Conservation (phyloP, 495 filamentous ascomycete species). For the Daldinia childiae region DNA sequence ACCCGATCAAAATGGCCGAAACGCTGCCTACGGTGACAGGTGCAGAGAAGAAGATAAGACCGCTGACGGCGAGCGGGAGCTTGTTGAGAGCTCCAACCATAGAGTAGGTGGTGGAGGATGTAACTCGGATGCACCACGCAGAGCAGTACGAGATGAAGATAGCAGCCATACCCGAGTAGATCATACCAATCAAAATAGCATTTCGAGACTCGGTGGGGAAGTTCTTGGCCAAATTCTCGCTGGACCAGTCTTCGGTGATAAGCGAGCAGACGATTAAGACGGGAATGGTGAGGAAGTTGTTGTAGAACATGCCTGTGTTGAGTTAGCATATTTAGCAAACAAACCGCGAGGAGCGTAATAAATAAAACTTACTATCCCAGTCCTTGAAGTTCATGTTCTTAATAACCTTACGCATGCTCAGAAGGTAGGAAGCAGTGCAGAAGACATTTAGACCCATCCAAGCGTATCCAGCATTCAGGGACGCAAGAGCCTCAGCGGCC, state of each 20-base stretch:
- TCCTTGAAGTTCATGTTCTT: slow-evolving; percentile 99
- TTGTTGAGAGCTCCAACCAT: slow-evolving; percentile 99
- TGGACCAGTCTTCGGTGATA: slow-evolving; percentile 90
- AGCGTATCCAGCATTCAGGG: slow-evolving; percentile 93
- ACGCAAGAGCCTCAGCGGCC: slow-evolving; percentile 79
- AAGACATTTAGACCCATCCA: slow-evolving; percentile 99
- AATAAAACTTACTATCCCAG: slow-evolving; percentile 84
- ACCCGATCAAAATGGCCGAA: slow-evolving; percentile 87
- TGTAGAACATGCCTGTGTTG: slow-evolving; percentile 95
- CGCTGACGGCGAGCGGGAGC: slow-evolving; percentile 89
- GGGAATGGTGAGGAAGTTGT: slow-evolving; percentile 97
- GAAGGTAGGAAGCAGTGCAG: slow-evolving; percentile 88
- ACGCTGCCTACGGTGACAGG: slow-evolving; percentile 93
- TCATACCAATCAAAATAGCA: slow-evolving; percentile 82
- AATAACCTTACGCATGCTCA: slow-evolving; percentile 97
- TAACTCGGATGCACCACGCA: slow-evolving; percentile 97
- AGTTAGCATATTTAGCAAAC: slow-evolving; percentile 45
- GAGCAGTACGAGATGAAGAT: slow-evolving; percentile 99
- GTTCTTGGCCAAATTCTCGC: slow-evolving; percentile 82
- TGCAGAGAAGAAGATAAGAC: slow-evolving; percentile 93
- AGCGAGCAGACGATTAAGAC: slow-evolving; percentile 85
- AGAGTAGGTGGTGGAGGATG: slow-evolving; percentile 94
- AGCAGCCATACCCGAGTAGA: slow-evolving; percentile 90
- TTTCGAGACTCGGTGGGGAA: slow-evolving; percentile 83
- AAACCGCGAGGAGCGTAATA: not conserved